These are phyloP conservation scores for Penicillium sp. DNA, from an alignment of 2,329 filamentous ascomycete species.

Conservation along the genomic window DNA sequence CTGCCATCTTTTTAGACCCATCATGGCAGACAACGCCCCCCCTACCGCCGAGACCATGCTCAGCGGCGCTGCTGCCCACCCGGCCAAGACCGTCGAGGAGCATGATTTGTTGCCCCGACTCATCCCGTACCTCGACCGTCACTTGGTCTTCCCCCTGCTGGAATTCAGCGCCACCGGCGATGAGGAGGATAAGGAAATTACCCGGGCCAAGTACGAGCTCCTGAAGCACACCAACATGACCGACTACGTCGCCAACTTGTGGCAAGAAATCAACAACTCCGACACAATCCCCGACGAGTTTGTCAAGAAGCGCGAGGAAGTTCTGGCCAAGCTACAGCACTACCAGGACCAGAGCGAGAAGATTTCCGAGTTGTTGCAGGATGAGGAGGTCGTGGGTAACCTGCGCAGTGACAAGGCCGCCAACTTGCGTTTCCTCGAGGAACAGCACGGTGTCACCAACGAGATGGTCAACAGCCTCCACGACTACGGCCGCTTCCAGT, in stretches of 20 bases:
- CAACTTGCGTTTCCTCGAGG: conserved; percentile 97
- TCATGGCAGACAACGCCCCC: conserved; percentile 56
- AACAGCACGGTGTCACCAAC: conserved; percentile 88
- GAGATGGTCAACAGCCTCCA: conserved; percentile 97
- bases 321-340: conserved; percentile 78
- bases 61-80: conserved; percentile 52
- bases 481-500: conserved; percentile 96
- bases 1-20: conserved; percentile 30
- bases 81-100: conserved; percentile 48
- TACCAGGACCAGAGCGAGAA: conserved; percentile 86
- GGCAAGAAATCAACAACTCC: conserved; percentile 83
- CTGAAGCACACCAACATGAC: conserved; percentile 99
- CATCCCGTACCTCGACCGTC: conserved; percentile 88
- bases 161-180: conserved; percentile 86
- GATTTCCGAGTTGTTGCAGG: conserved; percentile 81
- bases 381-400: conserved; percentile 87
- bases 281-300: conserved; percentile 81
- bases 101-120: conserved; percentile 85
- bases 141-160: conserved; percentile 93
- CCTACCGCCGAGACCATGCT: conserved; percentile 52
- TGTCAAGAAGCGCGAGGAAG: conserved; percentile 83
- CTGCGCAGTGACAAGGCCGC: conserved; percentile 95
- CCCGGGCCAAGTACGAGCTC: conserved; percentile 86
- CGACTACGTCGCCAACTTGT: conserved; percentile 90
- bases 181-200: conserved; percentile 75